Conservation (phyloP, 345 rosid species). For the Noccaea caerulescens region DNA sequence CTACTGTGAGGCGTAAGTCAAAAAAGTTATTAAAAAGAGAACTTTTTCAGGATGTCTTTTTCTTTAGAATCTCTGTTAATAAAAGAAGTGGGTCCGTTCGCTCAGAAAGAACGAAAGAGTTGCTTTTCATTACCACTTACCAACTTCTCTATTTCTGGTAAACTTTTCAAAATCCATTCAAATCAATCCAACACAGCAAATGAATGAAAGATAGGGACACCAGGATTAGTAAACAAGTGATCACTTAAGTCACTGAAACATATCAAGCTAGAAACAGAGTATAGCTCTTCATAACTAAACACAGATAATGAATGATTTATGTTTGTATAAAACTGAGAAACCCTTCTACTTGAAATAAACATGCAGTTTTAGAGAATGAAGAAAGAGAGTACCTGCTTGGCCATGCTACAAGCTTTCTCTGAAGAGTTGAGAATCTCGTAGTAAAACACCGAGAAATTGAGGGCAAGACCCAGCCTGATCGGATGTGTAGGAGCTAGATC, state of each 20-base stretch:
- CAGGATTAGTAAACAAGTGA: constrained; percentile 12
- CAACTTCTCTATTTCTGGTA: constrained; percentile 23
- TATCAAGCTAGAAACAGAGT: constrained; percentile 23
- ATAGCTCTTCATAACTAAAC: constrained; percentile 2
- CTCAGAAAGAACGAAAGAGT: constrained; percentile 16
- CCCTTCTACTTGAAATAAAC: constrained; percentile 4
- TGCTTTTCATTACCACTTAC: constrained; percentile 6
- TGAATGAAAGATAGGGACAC: constrained; percentile 20
- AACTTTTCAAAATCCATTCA: background rate
- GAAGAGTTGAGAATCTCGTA: constrained; percentile 74
- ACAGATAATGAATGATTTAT: constrained; percentile 5
- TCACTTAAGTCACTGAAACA: constrained; percentile 9
- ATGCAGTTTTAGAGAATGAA: background rate
- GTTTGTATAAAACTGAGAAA: background rate
- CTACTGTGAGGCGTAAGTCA: constrained; percentile 12
- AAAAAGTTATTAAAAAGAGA: constrained; percentile 30
- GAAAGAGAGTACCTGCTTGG: constrained; percentile 58
- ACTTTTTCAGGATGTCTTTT: constrained; percentile 32
- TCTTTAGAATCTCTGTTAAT: constrained; percentile 33
- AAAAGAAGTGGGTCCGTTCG: constrained; percentile 38
- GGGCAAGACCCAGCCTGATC: constrained; percentile 67
- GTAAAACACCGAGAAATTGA: constrained; percentile 75
- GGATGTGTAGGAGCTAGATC: constrained; percentile 79
- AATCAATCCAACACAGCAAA: constrained; percentile 23
- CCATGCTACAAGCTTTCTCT: constrained; percentile 74